These are phyloP conservation scores for Vaccinium macrocarpon DNA, from an alignment of 148 eudicot species.

Conservation along the genomic window DNA sequence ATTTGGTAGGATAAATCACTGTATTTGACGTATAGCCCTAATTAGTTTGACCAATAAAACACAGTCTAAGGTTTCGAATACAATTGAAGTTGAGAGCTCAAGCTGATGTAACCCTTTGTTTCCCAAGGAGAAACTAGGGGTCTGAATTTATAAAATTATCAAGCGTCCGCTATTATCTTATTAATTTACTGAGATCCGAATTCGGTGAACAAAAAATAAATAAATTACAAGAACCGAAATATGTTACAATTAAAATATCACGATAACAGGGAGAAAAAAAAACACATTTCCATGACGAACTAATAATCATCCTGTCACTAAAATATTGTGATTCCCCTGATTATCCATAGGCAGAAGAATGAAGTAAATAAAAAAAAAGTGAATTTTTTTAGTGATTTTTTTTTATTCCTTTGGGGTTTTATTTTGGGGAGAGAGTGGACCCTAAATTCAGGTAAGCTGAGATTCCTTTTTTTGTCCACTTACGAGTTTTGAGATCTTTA, in stretches of 20 bases:
- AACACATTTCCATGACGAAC: not conserved
- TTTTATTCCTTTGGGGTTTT: not conserved
- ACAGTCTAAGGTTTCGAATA: not conserved
- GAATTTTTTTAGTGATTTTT: not conserved
- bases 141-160: too few relatives aligned
- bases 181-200: not conserved
- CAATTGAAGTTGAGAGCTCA: not conserved
- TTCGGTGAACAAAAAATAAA: not conserved
- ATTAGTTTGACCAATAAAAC: not conserved
- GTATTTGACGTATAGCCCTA: not conserved
- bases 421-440: not conserved
- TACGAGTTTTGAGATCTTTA: constrained; percentile 13
- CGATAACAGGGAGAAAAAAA: not conserved
- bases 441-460: constrained; percentile 14
- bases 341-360: not conserved
- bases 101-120: not conserved
- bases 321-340: not conserved
- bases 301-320: not conserved
- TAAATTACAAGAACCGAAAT: not conserved
- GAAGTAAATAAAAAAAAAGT: not conserved
- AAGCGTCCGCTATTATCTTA: not conserved
- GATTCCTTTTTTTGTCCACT: constrained; percentile 12
- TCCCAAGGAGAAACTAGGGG: too few relatives aligned
- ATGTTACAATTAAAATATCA: not conserved
- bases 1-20: not conserved